These are phyloP conservation scores for Prunus persica DNA, from an alignment of 306 rosid species.

Conservation along the genomic window DNA sequence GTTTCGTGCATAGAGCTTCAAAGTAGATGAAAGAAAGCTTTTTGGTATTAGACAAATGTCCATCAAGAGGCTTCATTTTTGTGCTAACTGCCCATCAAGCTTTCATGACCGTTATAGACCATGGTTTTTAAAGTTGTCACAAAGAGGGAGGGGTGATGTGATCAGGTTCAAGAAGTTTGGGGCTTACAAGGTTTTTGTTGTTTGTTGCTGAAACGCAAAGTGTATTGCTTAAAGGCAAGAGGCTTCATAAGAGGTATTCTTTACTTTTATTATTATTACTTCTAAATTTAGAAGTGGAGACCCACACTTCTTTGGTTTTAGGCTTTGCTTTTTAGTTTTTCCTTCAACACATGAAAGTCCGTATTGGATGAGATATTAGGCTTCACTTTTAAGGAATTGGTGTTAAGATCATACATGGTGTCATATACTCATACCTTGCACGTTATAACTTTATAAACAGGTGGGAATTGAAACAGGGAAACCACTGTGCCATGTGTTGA, in stretches of 20 bases:
- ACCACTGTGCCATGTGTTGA: not conserved
- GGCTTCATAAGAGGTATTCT: not conserved
- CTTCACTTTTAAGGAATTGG: not conserved
- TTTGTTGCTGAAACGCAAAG: constrained; percentile 29
- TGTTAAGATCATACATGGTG: not conserved
- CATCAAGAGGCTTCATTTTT: not conserved
- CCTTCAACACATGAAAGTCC: not conserved
- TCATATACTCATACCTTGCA: constrained; percentile 13
- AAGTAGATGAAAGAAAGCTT: not conserved
- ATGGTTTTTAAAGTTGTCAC: not conserved
- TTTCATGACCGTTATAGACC: not conserved
- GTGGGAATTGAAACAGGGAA: not conserved
- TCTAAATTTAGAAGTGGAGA: not conserved
- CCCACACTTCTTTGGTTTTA: not conserved
- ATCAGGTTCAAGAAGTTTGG: constrained; percentile 15
- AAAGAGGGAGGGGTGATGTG: not conserved
- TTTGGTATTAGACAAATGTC: not conserved
- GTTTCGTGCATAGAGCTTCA: not conserved
- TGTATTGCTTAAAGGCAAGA: not conserved
- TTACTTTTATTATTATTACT: not conserved
- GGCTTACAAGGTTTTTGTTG: not conserved
- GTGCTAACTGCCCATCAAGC: not conserved
- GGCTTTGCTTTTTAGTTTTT: constrained; percentile 4
- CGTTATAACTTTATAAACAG: not conserved
- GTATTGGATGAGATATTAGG: not conserved